Conservation (phyloP, 441 rosid genomes). For the Adansonia rubrostipa region DNA sequence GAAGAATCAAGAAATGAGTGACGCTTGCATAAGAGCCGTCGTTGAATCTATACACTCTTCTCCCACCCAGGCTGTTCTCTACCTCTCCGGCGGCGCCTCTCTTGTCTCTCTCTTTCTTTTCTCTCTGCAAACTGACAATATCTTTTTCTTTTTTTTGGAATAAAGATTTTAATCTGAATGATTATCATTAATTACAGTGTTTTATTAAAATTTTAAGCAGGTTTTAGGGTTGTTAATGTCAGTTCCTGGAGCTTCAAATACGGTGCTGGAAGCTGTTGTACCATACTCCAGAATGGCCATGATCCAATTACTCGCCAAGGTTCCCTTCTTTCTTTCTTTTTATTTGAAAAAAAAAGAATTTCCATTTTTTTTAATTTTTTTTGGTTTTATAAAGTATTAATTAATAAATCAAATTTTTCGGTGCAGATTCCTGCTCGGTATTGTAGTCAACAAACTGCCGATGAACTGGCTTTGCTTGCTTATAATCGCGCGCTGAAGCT, state of each 20-base stretch:
- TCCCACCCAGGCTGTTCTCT: constrained; percentile 72
- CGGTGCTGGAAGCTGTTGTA: constrained; percentile 79
- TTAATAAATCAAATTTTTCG: not conserved
- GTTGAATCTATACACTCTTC: constrained; percentile 79
- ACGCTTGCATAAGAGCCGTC: constrained; percentile 55
- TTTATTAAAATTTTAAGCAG: constrained; percentile 36
- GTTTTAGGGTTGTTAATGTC: constrained; percentile 82
- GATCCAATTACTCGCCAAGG: constrained; percentile 78
- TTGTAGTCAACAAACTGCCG: constrained; percentile 65
- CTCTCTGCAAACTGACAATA: not conserved
- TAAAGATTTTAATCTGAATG: not conserved
- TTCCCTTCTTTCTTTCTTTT: constrained; percentile 23
- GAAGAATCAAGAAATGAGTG: constrained; percentile 44
- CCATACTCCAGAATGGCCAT: constrained; percentile 73
- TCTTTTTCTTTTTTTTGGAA: not conserved
- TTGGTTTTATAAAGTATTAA: not conserved
- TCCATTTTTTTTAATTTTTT: not conserved
- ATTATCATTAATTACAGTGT: not conserved
- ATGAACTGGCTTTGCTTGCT: constrained; percentile 78
- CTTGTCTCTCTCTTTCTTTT: constrained; percentile 46
- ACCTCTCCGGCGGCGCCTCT: constrained; percentile 93
- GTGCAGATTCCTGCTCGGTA: constrained; percentile 62
- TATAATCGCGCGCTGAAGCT: constrained; percentile 91
- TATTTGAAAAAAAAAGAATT: not conserved
- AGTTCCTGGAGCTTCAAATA: constrained; percentile 85